These are phyloP conservation scores for Oryza rufipogon DNA, from an alignment of 176 grass and related monocot species.

Conservation along the genomic window DNA sequence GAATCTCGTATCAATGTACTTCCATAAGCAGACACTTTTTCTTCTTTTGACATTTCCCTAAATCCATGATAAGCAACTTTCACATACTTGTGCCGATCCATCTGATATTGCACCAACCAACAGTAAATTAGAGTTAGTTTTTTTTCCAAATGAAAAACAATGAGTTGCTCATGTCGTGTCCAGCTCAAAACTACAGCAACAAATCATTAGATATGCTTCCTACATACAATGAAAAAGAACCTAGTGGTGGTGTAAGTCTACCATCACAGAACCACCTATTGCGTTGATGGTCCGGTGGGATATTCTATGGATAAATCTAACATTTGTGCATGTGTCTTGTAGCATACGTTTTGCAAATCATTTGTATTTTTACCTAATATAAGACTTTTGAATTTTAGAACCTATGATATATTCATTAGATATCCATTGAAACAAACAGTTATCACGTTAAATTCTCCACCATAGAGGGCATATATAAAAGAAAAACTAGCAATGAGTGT, in stretches of 20 bases:
- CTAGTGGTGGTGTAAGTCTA: neutral
- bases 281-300: neutral
- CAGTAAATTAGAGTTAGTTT: constrained; percentile 43
- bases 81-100: constrained; percentile 99
- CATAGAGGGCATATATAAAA: neutral
- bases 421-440: neutral
- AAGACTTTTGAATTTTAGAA: neutral
- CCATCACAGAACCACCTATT: neutral
- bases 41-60: constrained; percentile 87
- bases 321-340: too few species aligned
- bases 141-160: neutral
- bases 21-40: constrained; percentile 86
- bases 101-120: constrained; percentile 58
- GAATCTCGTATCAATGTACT: constrained; percentile 90
- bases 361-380: neutral
- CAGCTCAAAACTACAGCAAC: neutral
- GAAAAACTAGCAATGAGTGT: neutral
- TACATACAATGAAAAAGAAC: neutral
- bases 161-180: neutral
- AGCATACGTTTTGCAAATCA: neutral
- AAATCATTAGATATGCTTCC: neutral
- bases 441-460: constrained; percentile 12
- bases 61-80: constrained; percentile 99
- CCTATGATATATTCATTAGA: neutral
- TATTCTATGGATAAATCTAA: neutral